Base-by-base conservation (phyloP, 2,329 filamentous ascomycete genomes). In the Eurotiales sp. region DNA sequence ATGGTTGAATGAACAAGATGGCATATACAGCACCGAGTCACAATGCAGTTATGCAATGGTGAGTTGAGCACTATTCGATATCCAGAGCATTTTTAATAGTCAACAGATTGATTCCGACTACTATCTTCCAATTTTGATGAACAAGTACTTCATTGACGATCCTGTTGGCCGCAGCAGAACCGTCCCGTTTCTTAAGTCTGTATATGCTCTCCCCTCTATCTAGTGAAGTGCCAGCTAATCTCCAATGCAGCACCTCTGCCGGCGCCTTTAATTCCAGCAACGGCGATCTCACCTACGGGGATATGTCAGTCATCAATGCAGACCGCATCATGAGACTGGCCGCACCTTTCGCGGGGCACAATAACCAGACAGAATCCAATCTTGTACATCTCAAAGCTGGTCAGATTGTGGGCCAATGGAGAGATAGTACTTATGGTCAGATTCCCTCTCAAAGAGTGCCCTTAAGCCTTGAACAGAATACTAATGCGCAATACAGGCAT, bases 391-490 rank as follows among this genome's bases (percentile, higher is more conserved):
- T 86, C 0, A 81, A 81, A 52, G 60, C 76, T 0, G 74, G 69
- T 6, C 65, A 84, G 54, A 56, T 74, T 0, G 80, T 84, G 0
- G 84, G 83, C 0, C 69, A 86, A 61, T 86, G 83, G 83, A 74
- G 83, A 43, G 83, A 86, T 55, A 82, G 78, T 14, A 74, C 69
- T 1, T 78, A 78, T 45, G 82, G 84, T 12, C 62, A 25, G 17
- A 40, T 19, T 7, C 29, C 10, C 10, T 17, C 3, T 14, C 4
- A 15, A 21, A 11, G 2, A 8, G 15, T 21, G 49, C 46, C 36
- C 44, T 12, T 8, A 39, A 8, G 12, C 8, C n/a, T n/a, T n/a
- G n/a, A n/a, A 39, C 29, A 11, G 8, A 47, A 6, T 27, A 27
- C 47, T 42, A 14, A 50, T 17, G 15, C 7, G 11, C 1, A 6